A percentile compares a stretch with the other conserved stretches of the same genome.
Conservation (phyloP, 306 rosid species). For the Oemleria cerasiformis region DNA sequence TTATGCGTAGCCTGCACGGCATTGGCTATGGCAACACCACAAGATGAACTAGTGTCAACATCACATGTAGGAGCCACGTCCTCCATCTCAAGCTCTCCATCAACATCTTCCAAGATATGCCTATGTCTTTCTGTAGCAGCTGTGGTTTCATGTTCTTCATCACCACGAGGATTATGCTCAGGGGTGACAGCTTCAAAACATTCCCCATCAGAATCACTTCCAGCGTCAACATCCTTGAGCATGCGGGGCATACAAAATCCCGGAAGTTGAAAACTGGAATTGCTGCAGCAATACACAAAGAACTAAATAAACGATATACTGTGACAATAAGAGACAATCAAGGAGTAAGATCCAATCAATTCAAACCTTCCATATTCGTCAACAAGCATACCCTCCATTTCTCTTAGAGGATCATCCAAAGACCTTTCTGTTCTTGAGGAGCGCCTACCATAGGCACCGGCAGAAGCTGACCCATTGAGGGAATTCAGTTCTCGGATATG, state of each 20-base stretch:
- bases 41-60: constrained; percentile 46
- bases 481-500: constrained; percentile 81
- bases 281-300: constrained; percentile 48
- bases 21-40: constrained; percentile 37
- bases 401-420: constrained; percentile 90
- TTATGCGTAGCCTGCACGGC: constrained; percentile 27
- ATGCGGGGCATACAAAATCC: constrained; percentile 92
- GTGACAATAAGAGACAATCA: not conserved
- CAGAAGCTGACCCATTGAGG: constrained; percentile 45
- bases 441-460: constrained; percentile 65
- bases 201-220: constrained; percentile 91
- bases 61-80: constrained; percentile 89
- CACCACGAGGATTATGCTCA: constrained; percentile 56
- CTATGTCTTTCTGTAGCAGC: constrained; percentile 61
- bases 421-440: constrained; percentile 81
- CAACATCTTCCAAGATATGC: constrained; percentile 94
- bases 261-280: constrained; percentile 90
- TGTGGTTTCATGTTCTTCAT: constrained; percentile 41
- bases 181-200: constrained; percentile 97
- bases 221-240: constrained; percentile 80
- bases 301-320: constrained; percentile 20
- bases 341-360: constrained; percentile 16
- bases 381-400: constrained; percentile 99
- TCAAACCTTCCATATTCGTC: constrained; percentile 99
- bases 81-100: constrained; percentile 99